Percentiles rank a stretch among this genome's conserved stretches.
phyloP scores from a whole-genome alignment of 768 basidiomycete genomes.

The Termitomyces sp. region DNA sequence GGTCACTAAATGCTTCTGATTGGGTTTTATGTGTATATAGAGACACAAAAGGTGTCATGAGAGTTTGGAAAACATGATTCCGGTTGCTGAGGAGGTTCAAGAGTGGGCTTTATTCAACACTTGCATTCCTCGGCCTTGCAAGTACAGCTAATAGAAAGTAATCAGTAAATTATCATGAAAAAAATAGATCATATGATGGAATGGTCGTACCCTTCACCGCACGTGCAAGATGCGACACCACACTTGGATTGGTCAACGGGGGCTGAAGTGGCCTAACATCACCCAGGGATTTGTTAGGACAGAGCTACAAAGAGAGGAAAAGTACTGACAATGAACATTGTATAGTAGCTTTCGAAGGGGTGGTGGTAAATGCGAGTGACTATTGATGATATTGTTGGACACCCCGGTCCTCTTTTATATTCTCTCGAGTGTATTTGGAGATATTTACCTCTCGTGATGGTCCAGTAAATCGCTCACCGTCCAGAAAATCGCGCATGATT shows the following conservation, averaged over 20 bases:
- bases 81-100: not conserved
- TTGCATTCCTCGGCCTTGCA: slow-evolving; percentile 63
- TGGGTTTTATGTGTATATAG: too few species aligned
- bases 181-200: not conserved
- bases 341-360: not conserved
- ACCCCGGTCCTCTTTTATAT: not conserved
- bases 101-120: slow-evolving; percentile 33
- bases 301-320: not conserved
- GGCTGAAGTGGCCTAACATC: slow-evolving; percentile 23
- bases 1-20: not conserved
- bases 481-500: not conserved
- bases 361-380: not conserved
- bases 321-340: not conserved
- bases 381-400: not conserved
- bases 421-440: not conserved
- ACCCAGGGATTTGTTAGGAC: not conserved
- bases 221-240: slow-evolving; percentile 42
- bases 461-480: slow-evolving; percentile 1
- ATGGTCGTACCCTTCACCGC: slow-evolving; percentile 37
- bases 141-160: slow-evolving; percentile 35
- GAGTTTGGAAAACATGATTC: not conserved
- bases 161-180: not conserved
- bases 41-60: too few species aligned
- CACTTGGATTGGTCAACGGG: slow-evolving; percentile 41
- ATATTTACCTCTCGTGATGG: not conserved